Conservation (phyloP, 768 basidiomycete genomes). For the Lenzites betulinus region DNA sequence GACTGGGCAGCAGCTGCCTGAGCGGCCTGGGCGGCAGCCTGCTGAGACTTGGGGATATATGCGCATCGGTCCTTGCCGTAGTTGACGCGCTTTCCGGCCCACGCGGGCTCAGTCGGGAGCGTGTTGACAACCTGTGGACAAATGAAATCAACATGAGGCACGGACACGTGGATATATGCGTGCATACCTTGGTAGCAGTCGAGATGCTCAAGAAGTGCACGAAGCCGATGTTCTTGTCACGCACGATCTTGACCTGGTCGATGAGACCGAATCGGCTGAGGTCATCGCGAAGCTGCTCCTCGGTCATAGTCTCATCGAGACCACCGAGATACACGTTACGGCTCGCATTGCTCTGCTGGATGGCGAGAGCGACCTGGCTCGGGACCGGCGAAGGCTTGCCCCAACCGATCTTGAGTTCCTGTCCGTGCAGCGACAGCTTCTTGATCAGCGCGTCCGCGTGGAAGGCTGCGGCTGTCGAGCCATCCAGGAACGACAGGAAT, state of each 20-base stretch:
- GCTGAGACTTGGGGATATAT: conserved; percentile 95
- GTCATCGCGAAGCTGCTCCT: conserved; percentile 91
- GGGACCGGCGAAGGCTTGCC: conserved; percentile 93
- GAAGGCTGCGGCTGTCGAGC: conserved; percentile 91
- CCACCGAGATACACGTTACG: conserved; percentile 97
- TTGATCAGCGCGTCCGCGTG: conserved; percentile 96
- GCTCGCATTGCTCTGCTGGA: conserved; percentile 89
- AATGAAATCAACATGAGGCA: neutral
- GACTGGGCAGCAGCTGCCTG: conserved; percentile 85
- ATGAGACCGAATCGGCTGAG: conserved; percentile 92
- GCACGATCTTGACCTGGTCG: conserved; percentile 98
- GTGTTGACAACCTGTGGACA: conserved; percentile 82
- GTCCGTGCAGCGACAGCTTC: conserved; percentile 89
- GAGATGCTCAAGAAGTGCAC: conserved; percentile 97
- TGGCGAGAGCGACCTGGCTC: conserved; percentile 81
- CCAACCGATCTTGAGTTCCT: conserved; percentile 99
- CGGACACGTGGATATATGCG: conserved; percentile 24
- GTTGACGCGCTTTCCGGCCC: conserved; percentile 96
- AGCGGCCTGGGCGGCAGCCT: conserved; percentile 83
- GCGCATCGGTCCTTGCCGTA: conserved; percentile 99
- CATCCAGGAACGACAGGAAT: conserved; percentile 97
- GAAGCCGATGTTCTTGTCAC: conserved; percentile 99
- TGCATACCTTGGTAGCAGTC: conserved; percentile 86
- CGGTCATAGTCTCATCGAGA: conserved; percentile 85
- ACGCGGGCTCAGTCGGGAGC: conserved; percentile 86